Evolutionary conservation across 176 grass and related monocot species (phyloP).

Genomic region (Chloris gayana): DNA sequence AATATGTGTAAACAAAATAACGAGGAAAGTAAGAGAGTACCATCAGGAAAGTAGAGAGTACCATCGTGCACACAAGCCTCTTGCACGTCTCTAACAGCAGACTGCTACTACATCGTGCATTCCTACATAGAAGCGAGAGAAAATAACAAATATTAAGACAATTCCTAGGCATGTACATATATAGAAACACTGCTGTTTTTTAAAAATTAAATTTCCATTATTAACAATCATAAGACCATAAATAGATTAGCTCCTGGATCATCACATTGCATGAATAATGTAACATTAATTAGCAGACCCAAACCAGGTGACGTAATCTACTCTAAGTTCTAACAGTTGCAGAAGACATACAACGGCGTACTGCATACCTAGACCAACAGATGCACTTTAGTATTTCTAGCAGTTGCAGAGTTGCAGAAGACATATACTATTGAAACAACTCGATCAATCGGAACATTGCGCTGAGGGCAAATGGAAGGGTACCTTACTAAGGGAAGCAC

Average conservation of each 20-base stretch:
- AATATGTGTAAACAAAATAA: neutral
- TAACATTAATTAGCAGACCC: neutral
- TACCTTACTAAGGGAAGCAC: constrained; percentile 74
- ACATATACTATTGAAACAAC: neutral
- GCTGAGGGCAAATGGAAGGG: neutral
- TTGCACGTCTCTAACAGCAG: constrained; percentile 72
- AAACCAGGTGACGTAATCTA: neutral
- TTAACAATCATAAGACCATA: neutral
- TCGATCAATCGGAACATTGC: neutral
- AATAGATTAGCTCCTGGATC: neutral
- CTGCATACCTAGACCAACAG: neutral
- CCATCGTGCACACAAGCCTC: constrained; percentile 78
- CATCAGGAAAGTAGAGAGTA: no score
- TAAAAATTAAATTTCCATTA: neutral
- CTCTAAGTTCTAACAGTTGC: neutral
- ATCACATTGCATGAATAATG: neutral
- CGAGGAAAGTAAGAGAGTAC: neutral
- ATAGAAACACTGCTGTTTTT: neutral
- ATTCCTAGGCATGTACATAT: neutral
- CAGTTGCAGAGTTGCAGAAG: neutral
- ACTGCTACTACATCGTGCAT: constrained; percentile 30
- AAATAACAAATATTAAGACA: neutral
- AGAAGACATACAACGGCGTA: neutral
- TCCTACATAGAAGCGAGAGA: neutral
- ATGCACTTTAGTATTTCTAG: neutral